Evolutionary conservation across 1,139 yeast species (phyloP).

Genomic region (Pneumocystis murina): DNA sequence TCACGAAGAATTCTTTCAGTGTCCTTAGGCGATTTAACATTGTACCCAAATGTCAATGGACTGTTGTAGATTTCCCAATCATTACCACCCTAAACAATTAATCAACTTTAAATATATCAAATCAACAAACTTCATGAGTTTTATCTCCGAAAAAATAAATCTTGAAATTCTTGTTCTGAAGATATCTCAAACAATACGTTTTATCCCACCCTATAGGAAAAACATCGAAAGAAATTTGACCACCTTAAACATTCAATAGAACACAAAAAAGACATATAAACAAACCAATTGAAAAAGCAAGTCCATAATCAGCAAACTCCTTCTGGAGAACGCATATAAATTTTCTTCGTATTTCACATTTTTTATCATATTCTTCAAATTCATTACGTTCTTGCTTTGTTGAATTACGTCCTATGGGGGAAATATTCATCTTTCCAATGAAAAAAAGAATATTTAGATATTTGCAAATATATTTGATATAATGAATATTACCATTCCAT

Average conservation of each 20-base stretch:
- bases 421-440: slow-evolving; percentile 48
- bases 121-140: slow-evolving; percentile 39
- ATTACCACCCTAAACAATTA: slow-evolving; percentile 57
- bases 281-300: slow-evolving; percentile 84
- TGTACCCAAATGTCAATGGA: slow-evolving; percentile 85
- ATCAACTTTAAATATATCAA: neutral
- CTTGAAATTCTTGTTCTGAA: slow-evolving; percentile 67
- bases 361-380: slow-evolving; percentile 68
- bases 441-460: neutral
- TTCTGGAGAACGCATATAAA: slow-evolving; percentile 73
- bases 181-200: slow-evolving; percentile 92
- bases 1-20: slow-evolving; percentile 76
- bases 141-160: slow-evolving; percentile 99
- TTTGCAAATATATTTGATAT: neutral
- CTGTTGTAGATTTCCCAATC: slow-evolving; percentile 93
- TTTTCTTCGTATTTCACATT: slow-evolving; percentile 61
- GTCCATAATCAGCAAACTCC: slow-evolving; percentile 65
- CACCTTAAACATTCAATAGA: slow-evolving; percentile 23
- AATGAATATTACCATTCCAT: slow-evolving; percentile 50
- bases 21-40: slow-evolving; percentile 78
- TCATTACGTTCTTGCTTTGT: slow-evolving; percentile 85
- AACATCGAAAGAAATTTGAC: slow-evolving; percentile 96
- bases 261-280: neutral
- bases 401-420: slow-evolving; percentile 98
- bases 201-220: slow-evolving; percentile 99